Evolutionary conservation across 176 grass and related monocot genomes (phyloP), one percentile per base, ranked within the genome.

Genomic region (Ananas comosus): DNA sequence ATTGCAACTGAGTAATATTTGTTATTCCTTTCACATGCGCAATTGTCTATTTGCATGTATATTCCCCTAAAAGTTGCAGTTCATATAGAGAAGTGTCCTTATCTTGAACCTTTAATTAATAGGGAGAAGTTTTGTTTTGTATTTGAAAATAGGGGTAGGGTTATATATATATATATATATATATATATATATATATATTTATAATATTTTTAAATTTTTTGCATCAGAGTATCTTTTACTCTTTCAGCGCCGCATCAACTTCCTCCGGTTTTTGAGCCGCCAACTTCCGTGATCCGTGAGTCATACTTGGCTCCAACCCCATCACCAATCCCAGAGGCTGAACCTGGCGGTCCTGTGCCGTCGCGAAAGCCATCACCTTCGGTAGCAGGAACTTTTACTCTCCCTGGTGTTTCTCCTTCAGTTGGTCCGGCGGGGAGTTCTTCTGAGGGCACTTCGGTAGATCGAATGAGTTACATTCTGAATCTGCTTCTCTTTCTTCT

Each of bases 281-380:
- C 95, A 11, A 88, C 78, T 1, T 66, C 70, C 17, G 74, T 93
- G 49, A 78, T 33, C 72, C 87, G 73, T 49, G 82, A 91, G 25
- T 79, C 82, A 0, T 87, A 71, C 66, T 76, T 91, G 42, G 53
- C 87, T 13, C 95, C 90, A n/a, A 58, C 88, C 76, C 74, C 86
- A 7, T 82, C 95, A 0, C 95, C 95, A 14, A 86, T 58, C 25
- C 80, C 83, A 0, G 75, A 42, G 33, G 33, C 83, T 53, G 81
- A 88, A 74, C 81, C 87, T 21, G 95, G 90, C 18, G 95, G 85
- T 14, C 33, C 50, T 66, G 70, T 91, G 68, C 82, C 89, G 1
- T 42, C 86, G 51, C 85, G 87, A 10, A 83, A 42, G 25, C 77
- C 94, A 4, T 73, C 90, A 12, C 23, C 25, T 27, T 27, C 64